Percentiles rank a stretch among this genome's conserved stretches.
These are phyloP conservation scores for Cryphonectria radicalis DNA, from an alignment of 2,329 filamentous ascomycete species.

Conservation along the genomic window DNA sequence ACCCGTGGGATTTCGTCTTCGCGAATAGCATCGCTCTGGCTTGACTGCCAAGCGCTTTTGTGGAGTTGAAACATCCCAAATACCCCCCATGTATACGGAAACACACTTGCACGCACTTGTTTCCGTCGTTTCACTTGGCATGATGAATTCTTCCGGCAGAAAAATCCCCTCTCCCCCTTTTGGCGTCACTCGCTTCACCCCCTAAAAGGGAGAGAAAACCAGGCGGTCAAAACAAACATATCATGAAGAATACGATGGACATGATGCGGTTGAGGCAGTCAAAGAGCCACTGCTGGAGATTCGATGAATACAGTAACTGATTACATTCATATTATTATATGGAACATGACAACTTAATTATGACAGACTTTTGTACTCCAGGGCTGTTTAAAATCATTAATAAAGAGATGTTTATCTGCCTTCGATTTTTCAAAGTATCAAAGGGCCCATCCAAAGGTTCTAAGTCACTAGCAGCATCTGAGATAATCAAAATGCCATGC, in stretches of 20 bases:
- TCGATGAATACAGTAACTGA: no score
- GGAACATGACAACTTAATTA: background rate
- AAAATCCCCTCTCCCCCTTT: background rate
- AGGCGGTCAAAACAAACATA: background rate
- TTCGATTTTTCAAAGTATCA: background rate
- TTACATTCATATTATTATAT: background rate
- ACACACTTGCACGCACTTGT: background rate
- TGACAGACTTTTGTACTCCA: background rate
- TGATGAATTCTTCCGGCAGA: background rate
- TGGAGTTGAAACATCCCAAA: background rate
- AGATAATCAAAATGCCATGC: background rate
- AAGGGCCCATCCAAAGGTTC: background rate
- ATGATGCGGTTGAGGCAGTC: background rate
- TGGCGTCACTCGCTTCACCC: background rate
- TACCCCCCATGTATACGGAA: background rate
- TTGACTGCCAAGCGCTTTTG: background rate
- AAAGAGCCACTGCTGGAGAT: no score
- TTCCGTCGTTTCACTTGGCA: slow-evolving; percentile 7
- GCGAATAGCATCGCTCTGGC: background rate
- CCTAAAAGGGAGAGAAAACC: background rate
- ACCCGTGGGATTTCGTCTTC: background rate
- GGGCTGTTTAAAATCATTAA: background rate
- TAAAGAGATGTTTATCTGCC: background rate
- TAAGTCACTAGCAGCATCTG: background rate
- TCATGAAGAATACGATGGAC: background rate